These are phyloP conservation scores for Musa beccarii DNA, from an alignment of 176 grass and related monocot species.

Conservation along the genomic window DNA sequence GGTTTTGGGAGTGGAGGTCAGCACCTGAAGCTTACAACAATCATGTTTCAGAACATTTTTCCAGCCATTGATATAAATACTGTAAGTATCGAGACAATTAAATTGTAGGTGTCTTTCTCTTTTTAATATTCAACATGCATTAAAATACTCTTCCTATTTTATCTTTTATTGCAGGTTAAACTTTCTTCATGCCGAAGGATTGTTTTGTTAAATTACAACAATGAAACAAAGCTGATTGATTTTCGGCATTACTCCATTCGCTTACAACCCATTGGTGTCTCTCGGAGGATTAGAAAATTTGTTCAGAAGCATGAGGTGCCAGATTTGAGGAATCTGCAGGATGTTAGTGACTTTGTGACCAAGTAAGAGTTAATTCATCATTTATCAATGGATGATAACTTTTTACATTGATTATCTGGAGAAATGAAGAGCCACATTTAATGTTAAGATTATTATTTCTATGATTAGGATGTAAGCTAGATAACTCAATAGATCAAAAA, in stretches of 20 bases:
- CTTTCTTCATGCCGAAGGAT: constrained; percentile 42
- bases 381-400: background rate
- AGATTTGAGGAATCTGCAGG: constrained; percentile 42
- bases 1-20: constrained; percentile 35
- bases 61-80: constrained; percentile 50
- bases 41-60: constrained; percentile 44
- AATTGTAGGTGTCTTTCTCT: background rate
- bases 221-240: constrained; percentile 36
- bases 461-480: too few relatives aligned
- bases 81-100: constrained; percentile 20
- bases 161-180: constrained; percentile 36
- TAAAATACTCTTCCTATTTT: background rate
- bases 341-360: constrained; percentile 59
- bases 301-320: constrained; percentile 49
- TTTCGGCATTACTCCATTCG: constrained; percentile 59
- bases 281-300: constrained; percentile 52
- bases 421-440: too few relatives aligned
- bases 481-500: too few relatives aligned
- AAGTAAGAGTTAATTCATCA: constrained; percentile 37
- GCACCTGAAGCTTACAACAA: constrained; percentile 30
- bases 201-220: constrained; percentile 42
- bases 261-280: constrained; percentile 56
- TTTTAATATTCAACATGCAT: background rate
- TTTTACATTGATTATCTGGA: too few relatives aligned
- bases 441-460: too few relatives aligned